Base-by-base conservation (phyloP, 441 rosid genomes). In the Syzygium malaccense region DNA sequence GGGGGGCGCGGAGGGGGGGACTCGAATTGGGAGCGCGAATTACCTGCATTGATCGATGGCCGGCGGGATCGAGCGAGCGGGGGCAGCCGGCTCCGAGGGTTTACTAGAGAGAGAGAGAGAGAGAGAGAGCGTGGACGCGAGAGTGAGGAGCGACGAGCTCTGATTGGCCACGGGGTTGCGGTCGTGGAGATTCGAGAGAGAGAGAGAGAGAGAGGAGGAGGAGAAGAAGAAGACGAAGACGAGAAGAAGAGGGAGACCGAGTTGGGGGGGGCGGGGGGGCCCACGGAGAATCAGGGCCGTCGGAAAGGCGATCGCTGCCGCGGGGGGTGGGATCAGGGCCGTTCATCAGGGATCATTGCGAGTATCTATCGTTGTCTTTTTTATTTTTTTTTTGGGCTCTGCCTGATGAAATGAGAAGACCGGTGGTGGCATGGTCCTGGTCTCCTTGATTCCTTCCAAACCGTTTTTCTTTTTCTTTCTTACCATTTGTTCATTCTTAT, bases 31-130 rank as follows among this genome's bases (percentile, higher is more conserved):
- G 54, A 51, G 49, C 87, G 87, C 23, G 48, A 89, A 92, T 87
- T 87, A 93, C 94, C 94, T 86, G 92, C 95, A 93, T 93, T 94
- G 91, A 92, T 87, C 89, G 90, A 91, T 91, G 91, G 89, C 86
- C 86, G 71, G 20, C 33, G 86, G 53, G 86, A 87, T 79, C 89
- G 14, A 49, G 33, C 37, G 71, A 54, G 25, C 54, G 7, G 60
- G 23, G 20, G 58, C 48, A 60, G 66, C 51, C n/a, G 83, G 41
- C 20, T 71, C 51, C 83, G 83, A 71, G 83, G 83, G 83, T 71
- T 78, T 78, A 12, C 75, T 51, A 68, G 85, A 51, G 30, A 26
- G 60, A 55, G 14, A 71, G 30, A 14, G 54, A 49, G 89, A 86
- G 85, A 79, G 68, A 88, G 33, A 57, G 71, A 33, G 18, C 51